phyloP scores from a whole-genome alignment of 192 early-diverging fungal genomes.

The Cladochytrium replicatum region DNA sequence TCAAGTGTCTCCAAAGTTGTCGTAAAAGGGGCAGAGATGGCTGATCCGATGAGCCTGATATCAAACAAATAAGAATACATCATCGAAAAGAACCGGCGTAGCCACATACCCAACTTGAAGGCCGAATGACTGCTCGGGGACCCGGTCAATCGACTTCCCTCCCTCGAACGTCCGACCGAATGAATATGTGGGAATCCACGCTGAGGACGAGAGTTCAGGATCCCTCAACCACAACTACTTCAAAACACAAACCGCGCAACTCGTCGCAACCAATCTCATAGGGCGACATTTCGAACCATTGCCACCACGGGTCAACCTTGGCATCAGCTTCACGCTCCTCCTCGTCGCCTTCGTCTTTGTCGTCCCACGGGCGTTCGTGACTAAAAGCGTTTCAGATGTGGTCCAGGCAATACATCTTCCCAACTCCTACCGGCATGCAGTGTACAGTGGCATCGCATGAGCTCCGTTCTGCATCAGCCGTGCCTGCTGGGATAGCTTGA shows the following conservation, averaged over 20 bases:
- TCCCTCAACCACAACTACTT: too few relatives aligned
- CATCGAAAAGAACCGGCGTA: too few relatives aligned
- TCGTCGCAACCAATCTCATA: slow-evolving; percentile 74
- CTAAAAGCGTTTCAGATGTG: too few relatives aligned
- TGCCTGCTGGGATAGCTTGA: slow-evolving; percentile 46
- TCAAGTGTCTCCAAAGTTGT: slow-evolving; percentile 22
- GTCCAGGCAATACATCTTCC: too few relatives aligned
- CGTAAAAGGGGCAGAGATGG: slow-evolving; percentile 11
- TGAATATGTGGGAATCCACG: slow-evolving; percentile 69
- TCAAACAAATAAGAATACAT: too few relatives aligned
- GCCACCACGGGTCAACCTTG: slow-evolving; percentile 42
- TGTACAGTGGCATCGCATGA: slow-evolving; percentile 69
- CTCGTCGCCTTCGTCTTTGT: background rate
- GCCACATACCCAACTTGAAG: slow-evolving; percentile 65
- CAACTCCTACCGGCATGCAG: too few relatives aligned
- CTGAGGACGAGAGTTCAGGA: slow-evolving; percentile 17
- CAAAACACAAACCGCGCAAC: slow-evolving; percentile 33
- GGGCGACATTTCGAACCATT: slow-evolving; percentile 79
- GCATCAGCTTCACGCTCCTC: too few relatives aligned
- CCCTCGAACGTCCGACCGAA: slow-evolving; percentile 63
- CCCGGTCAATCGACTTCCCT: slow-evolving; percentile 45
- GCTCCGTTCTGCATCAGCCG: slow-evolving; percentile 45
- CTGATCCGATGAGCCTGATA: slow-evolving; percentile 22
- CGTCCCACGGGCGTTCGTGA: slow-evolving; percentile 42
- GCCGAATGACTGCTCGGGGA: slow-evolving; percentile 60